Evolutionary conservation across 305 asterid genomes (phyloP).

Genomic region (Ajuga reptans): DNA sequence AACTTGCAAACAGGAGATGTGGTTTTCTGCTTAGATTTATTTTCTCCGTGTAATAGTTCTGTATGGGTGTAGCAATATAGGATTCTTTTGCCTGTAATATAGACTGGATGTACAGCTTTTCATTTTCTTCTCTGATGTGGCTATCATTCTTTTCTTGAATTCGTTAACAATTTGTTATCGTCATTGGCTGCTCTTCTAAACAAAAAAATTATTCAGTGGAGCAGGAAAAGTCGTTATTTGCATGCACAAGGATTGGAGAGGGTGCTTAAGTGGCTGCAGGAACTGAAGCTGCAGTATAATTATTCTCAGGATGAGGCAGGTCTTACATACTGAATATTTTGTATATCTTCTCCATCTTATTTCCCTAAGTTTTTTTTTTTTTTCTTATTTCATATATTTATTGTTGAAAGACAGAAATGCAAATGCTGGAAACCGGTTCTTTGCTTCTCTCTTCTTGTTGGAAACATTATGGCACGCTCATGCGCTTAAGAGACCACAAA

Average conservation of each 20-base stretch:
- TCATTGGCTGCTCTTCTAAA: neutral
- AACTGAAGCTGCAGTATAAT: conserved; percentile 39
- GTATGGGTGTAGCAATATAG: neutral
- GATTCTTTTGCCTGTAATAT: no score
- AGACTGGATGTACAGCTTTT: neutral
- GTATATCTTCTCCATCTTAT: neutral
- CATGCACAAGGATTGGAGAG: conserved; percentile 82
- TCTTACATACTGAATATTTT: conserved; percentile 27
- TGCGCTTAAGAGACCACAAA: conserved; percentile 55
- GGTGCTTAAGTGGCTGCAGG: conserved; percentile 70
- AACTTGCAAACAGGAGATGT: neutral
- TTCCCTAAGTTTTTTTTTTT: conserved; percentile 17
- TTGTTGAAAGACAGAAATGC: conserved; percentile 45
- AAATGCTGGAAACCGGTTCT: conserved; percentile 52
- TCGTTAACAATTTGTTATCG: conserved; percentile 9
- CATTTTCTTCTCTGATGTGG: conserved; percentile 6
- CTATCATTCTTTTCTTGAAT: neutral
- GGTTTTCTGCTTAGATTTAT: no score
- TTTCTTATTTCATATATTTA: conserved; percentile 22
- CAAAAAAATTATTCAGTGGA: conserved; percentile 51
- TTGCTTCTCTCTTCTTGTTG: conserved; percentile 87
- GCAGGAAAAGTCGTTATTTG: conserved; percentile 75
- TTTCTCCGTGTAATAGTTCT: no score
- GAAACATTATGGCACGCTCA: conserved; percentile 83
- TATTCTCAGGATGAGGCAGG: conserved; percentile 54